phyloP scores from a whole-genome alignment of 2,329 filamentous ascomycete genomes.

The Cladosporium sp. region DNA sequence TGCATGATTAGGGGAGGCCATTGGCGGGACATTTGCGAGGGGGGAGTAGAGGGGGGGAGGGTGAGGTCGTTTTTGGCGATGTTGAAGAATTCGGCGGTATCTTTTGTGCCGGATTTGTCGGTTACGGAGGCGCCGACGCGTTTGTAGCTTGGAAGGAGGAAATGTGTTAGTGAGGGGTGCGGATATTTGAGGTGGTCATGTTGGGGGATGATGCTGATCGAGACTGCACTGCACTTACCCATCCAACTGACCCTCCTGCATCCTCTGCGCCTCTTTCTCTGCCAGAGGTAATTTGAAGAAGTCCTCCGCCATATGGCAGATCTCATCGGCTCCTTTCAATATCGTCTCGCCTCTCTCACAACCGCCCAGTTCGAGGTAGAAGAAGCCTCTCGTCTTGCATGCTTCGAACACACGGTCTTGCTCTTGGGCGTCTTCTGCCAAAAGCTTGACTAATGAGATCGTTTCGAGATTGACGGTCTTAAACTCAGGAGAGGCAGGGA shows the following conservation, averaged over 20 bases:
- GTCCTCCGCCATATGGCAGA: conserved; percentile 43
- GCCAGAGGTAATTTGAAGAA: conserved; percentile 53
- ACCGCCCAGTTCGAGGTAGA: conserved; percentile 55
- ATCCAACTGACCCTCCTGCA: conserved; percentile 18
- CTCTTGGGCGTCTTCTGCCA: conserved; percentile 39
- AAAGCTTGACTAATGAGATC: conserved; percentile 45
- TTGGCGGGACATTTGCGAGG: conserved; percentile 30
- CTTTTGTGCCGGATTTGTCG: conserved; percentile 52
- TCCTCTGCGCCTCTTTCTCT: conserved; percentile 41
- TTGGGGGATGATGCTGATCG: neutral
- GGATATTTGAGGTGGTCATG: neutral
- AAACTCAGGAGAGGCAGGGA: conserved; percentile 38
- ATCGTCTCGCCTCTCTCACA: conserved; percentile 35
- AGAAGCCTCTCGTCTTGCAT: conserved; percentile 56
- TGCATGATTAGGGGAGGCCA: conserved; percentile 34
- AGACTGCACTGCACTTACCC: conserved; percentile 16
- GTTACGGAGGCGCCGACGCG: conserved; percentile 49
- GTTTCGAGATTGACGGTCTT: conserved; percentile 35
- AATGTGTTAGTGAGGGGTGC: neutral
- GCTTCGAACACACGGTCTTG: conserved; percentile 44
- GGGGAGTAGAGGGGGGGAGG: conserved; percentile 37
- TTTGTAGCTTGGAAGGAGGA: conserved; percentile 33
- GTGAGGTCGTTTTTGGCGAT: conserved; percentile 58
- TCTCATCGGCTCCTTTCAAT: conserved; percentile 30
- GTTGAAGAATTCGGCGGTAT: conserved; percentile 61